Base-by-base conservation (phyloP, 805 yeast species). In the Lachancea sp. region DNA sequence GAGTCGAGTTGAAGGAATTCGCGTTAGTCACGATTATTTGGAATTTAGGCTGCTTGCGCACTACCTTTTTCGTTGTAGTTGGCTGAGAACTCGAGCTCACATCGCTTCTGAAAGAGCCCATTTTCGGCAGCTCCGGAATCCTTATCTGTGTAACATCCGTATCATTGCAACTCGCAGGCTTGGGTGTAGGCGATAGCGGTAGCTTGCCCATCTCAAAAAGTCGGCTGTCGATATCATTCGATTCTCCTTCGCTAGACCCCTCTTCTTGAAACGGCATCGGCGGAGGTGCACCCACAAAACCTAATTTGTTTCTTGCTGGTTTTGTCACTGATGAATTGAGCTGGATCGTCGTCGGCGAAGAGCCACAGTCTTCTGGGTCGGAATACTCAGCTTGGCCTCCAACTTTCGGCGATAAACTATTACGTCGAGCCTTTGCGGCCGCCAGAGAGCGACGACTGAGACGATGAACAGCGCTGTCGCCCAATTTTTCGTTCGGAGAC, bases 281-380 rank as follows among this genome's bases (percentile, higher is more conserved):
- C 29, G 44, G 27, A 11, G 7, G 39, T 12, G 25, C 18, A 22
- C 39, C 44, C 13, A 43, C 33, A 20, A 44, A 31, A 2, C 42
- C 43, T 20, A 45, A 31, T 31, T 45, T 39, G n/a, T 36, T 41
- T 9, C 55, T 53, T 8, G 55, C 44, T 2, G 64, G 58, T 46
- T 63, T 62, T 1, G 63, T 59, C 12, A 59, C 63, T 0, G 66
- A 61, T 2, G 65, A 60, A 45, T 63, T 56, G 18, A 63, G 51
- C 49, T 63, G 67, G 37, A 63, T 61, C 3, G 68, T 63, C 2
- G 68, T 62, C 16, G 66, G 68, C 1, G 68, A 63, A 15, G 67
- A 63, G 3, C 66, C 66, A 48, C 57, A 61, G 1, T 54, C 46
- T 25, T 48, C 40, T 15, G 39, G 35, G 6, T 38, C 60, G 11